Base-by-base conservation (phyloP, 208 protist species). In the Acanthamoeba triangularis region DNA sequence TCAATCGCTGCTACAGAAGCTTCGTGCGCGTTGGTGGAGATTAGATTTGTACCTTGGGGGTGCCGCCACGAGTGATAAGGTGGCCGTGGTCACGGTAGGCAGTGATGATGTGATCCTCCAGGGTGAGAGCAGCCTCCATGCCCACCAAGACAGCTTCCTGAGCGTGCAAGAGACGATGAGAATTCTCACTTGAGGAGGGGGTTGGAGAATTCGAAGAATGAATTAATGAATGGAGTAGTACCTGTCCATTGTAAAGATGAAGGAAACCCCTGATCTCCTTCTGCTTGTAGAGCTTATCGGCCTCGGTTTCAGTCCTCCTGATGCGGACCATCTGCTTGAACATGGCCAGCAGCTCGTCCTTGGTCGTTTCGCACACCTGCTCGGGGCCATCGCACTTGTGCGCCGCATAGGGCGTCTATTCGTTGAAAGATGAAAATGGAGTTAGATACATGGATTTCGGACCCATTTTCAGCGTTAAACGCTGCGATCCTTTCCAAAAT, bases 241-340 rank as follows among this genome's bases (percentile, higher is more conserved):
- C 96, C 95, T 99, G 99, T 52, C 99, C 99, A 97, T 99, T 99
- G 98, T 99, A 99, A 35, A 99, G 97, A 96, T 99, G 99, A 97
- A 99, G 99, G 97, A 99, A 99, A 93, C 99, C 99, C 85, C 98
- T 98, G 94, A 99, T 99, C n/a, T 96, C 82, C 91, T 98, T 98
- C 61, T 91, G 97, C 97, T 99, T 99, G 98, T 99, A 99, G 88
- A 99, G 98, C 95, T 99, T 98, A 96, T 99, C 99, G 78, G 98
- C 97, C 84, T 98, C 98, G 23, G 98, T 98, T 97, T 99, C 99
- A 97, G 99, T 99, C 88, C 99, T 98, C 90, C 99, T 98, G 93
- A 99, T 99, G 56, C 97, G 96, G 82, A 98, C 97, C 99, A 99
- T 99, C 88, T 98, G 96, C 56, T 96, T 97, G 84, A 99, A 99